Evolutionary conservation across 2,329 filamentous ascomycete genomes (phyloP), one percentile per base, ranked within the genome.

Genomic region (Raffaelea arxii): DNA sequence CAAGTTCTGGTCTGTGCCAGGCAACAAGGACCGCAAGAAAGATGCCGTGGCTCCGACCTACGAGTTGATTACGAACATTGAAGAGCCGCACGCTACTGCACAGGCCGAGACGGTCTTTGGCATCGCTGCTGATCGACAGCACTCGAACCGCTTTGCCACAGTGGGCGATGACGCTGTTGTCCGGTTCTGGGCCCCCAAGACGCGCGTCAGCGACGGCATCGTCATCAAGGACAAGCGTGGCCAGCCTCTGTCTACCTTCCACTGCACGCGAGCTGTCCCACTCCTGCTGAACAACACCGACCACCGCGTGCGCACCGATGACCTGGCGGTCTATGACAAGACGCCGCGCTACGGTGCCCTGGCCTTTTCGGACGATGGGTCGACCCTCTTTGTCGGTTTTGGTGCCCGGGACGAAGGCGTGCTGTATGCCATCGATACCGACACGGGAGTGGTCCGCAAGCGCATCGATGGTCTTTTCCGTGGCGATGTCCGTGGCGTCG

Each of bases 301-400:
- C n/a, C 41, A 40, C 12, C 41, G 22, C 6, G 19, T 18, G 9
- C 25, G 23, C 16, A 14, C 41, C 39, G 61, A 65, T 4, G 7
- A 43, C 4, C 46, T 60, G 9, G 51, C 68, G 12, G 60, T 21
- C 23, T 43, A 38, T 43, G 23, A 39, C 7, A 16, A 23, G 12
- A 19, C 25, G 24, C 18, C 5, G 35, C 55, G 59, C n/a, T 75
- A 78, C 48, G 86, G 85, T 14, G 78, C 77, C 39, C 63, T 96
- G 36, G 72, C 81, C 22, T 95, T 86, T 60, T 94, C 89, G 0
- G 79, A 86, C 52, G 89, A 95, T 60, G 87, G 86, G 2, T 94
- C 88, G 12, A 78, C 86, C 2, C 68, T 94, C n/a, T 88, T 87
- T 43, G 80, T 81, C 41, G 80, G 78, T 4, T 76, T 72, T 53